These are phyloP conservation scores for Fusarium floridanum DNA, from an alignment of 2,329 filamentous ascomycete genomes.

Conservation along the genomic window DNA sequence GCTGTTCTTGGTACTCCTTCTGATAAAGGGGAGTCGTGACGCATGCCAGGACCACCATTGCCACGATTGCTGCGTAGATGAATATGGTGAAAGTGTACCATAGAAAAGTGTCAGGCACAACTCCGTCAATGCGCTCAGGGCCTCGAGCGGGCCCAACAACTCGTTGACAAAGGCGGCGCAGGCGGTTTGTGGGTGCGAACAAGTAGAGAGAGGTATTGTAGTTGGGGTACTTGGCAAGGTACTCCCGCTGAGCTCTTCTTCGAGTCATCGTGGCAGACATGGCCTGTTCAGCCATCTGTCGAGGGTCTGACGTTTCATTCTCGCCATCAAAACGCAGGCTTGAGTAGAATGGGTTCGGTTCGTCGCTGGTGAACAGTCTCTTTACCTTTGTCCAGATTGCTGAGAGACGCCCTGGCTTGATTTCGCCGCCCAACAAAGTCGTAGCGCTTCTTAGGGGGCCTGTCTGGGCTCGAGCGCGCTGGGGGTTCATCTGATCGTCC, in stretches of 20 bases:
- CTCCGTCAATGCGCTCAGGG: constrained; percentile 86
- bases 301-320: constrained; percentile 85
- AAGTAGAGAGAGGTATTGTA: constrained; percentile 95
- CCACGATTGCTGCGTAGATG: constrained; percentile 92
- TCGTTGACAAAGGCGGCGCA: constrained; percentile 86
- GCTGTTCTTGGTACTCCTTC: constrained; percentile 80
- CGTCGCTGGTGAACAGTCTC: constrained; percentile 70
- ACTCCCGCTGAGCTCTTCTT: constrained; percentile 91
- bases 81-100: constrained; percentile 97
- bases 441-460: constrained; percentile 50
- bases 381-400: constrained; percentile 72
- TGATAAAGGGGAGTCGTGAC: constrained; percentile 96
- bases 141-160: constrained; percentile 94
- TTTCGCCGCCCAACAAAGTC: constrained; percentile 55
- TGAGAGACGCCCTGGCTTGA: constrained; percentile 71
- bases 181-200: constrained; percentile 81
- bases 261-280: constrained; percentile 85
- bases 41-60: constrained; percentile 97
- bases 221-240: constrained; percentile 84
- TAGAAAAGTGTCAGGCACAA: constrained; percentile 86
- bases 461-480: constrained; percentile 50
- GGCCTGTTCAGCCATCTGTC: constrained; percentile 90
- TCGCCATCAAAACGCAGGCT: constrained; percentile 76
- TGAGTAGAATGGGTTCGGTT: constrained; percentile 96
- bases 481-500: constrained; percentile 66